Conservation (phyloP, 2,329 filamentous ascomycete genomes). For the Aureobasidium melanogenum region DNA sequence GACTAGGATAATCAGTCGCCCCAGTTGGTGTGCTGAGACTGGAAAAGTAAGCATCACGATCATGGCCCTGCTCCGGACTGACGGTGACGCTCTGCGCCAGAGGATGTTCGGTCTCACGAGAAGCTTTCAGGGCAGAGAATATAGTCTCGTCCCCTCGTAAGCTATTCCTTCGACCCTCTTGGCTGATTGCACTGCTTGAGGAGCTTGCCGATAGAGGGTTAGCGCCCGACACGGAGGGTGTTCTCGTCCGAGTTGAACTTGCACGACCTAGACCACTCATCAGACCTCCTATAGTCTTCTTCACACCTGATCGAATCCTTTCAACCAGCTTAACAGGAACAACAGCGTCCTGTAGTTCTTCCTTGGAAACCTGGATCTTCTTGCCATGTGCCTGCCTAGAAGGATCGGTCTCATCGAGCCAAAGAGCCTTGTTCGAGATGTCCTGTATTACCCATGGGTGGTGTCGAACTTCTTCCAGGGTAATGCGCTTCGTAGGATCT, state of each 20-base stretch:
- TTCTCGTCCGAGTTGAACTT: constrained; percentile 12
- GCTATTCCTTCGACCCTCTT: constrained; percentile 47
- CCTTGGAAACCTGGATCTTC: constrained; percentile 85
- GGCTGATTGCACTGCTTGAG: constrained; percentile 47
- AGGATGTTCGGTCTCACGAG: constrained; percentile 56
- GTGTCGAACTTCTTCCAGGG: constrained; percentile 82
- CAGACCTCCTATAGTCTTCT: constrained; percentile 43
- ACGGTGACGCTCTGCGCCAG: constrained; percentile 65
- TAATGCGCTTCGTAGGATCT: constrained; percentile 81
- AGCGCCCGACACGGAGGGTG: constrained; percentile 12
- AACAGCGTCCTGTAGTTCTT: constrained; percentile 83
- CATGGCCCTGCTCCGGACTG: constrained; percentile 46
- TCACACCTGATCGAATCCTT: constrained; percentile 68
- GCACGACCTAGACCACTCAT: constrained; percentile 27
- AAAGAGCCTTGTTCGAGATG: constrained; percentile 62
- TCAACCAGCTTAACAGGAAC: constrained; percentile 82
- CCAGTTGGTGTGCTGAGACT: constrained; percentile 3
- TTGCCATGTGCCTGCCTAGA: constrained; percentile 66
- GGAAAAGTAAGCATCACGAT: constrained; percentile 8
- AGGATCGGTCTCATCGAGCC: constrained; percentile 94
- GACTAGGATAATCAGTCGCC: constrained; percentile 17
- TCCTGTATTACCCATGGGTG: constrained; percentile 85
- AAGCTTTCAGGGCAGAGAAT: constrained; percentile 41
- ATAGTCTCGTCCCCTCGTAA: constrained; percentile 50
- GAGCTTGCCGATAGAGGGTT: constrained; percentile 28